Evolutionary conservation across 2,329 filamentous ascomycete species (phyloP), one percentile per base, ranked within the genome.

Genomic region (Alternaria sp.): DNA sequence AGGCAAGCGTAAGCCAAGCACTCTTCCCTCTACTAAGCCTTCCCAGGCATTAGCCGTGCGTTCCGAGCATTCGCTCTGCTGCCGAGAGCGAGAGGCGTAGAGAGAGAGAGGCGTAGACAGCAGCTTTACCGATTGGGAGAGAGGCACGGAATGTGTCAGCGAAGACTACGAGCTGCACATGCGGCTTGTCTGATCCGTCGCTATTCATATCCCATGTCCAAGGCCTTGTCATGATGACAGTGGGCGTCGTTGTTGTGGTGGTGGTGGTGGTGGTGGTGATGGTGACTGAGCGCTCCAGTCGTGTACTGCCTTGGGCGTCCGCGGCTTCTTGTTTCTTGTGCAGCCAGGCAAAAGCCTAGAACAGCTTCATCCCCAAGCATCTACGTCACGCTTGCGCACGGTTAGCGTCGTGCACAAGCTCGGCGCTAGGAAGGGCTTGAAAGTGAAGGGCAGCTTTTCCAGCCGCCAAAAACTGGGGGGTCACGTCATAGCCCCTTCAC

Each of bases 331-430:
- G n/a, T n/a, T n/a, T 46, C 34, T 51, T 31, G 17, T 34, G 11
- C 39, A 24, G 24, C 17, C 37, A 41, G 39, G 24, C 39, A 40
- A 28, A 17, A 54, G 54, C 42, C 55, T 54, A 48, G 55, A 54
- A 31, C 29, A 44, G 9, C 11, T 17, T 7, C 37, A n/a, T 53
- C 37, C 21, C 11, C 54, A 40, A 39, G 48, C 41, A 46, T 24
- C 45, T 50, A 58, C 56, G 56, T 58, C 56, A 58, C 51, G 45
- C 26, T 34, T 44, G 51, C 56, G 56, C 56, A 58, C 51, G 39
- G 56, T n/a, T 28, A 36, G 49, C 36, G 23, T 31, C 33, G 44
- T 36, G 44, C 44, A 48, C 44, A 34, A 34, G 44, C 44, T 48
- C 44, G 44, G 56, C 56, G 51, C 44, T 58, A 55, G 39, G 34